Evolutionary conservation across 1,284 basidiomycete species (phyloP).

Genomic region (Mycena sp.): DNA sequence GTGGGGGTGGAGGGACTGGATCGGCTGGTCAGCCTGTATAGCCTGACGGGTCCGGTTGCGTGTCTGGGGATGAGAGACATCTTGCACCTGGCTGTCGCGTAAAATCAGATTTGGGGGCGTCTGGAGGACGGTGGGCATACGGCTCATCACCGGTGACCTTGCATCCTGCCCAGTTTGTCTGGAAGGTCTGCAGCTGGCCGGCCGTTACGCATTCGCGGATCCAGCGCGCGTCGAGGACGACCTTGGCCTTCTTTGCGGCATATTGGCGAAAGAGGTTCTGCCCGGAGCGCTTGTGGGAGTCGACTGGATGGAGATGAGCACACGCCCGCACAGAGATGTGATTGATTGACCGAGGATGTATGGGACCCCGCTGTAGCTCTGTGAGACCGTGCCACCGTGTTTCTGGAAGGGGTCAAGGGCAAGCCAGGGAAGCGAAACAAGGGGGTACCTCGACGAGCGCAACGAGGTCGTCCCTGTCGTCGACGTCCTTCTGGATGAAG

Average conservation of each 20-base stretch:
- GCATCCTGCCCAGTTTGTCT: conserved; percentile 78
- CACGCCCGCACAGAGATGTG: conserved; percentile 11
- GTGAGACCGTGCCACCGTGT: conserved; percentile 76
- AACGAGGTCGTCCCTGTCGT: conserved; percentile 68
- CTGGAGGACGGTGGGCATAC: conserved; percentile 49
- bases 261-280: conserved; percentile 83
- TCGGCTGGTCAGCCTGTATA: conserved; percentile 15
- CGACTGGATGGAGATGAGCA: conserved; percentile 54
- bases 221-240: conserved; percentile 77
- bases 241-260: conserved; percentile 77
- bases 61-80: background rate
- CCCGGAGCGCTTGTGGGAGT: conserved; percentile 80
- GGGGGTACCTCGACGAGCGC: conserved; percentile 68
- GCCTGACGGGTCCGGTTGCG: conserved; percentile 11
- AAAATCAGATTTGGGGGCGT: conserved; percentile 20
- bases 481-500: conserved; percentile 82
- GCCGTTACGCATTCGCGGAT: conserved; percentile 75
- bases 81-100: conserved; percentile 14
- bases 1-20: conserved; percentile 19
- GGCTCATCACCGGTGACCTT: conserved; percentile 79
- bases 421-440: conserved; percentile 24
- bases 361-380: conserved; percentile 76
- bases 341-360: conserved; percentile 72
- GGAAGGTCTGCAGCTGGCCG: conserved; percentile 74
- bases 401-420: conserved; percentile 56